phyloP scores from a whole-genome alignment of 352 stramenopile genomes.

The Aphanomyces invadans region DNA sequence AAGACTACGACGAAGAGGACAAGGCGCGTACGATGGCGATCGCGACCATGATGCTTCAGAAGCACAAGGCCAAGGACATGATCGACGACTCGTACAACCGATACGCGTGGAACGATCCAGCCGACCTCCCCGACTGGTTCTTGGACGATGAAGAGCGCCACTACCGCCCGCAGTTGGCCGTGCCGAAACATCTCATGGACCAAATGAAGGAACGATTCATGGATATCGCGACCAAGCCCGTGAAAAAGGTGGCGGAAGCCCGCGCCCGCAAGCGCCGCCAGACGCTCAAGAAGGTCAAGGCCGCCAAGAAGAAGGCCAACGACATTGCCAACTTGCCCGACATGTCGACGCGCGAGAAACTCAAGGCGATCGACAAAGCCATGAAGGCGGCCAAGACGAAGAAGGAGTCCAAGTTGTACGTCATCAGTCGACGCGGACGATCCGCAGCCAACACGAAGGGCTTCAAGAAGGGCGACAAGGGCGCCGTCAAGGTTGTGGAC shows the following conservation, averaged over 20 bases:
- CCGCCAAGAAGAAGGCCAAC: slow-evolving; percentile 96
- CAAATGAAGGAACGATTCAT: slow-evolving; percentile 98
- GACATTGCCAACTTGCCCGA: slow-evolving; percentile 93
- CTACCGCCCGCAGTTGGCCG: slow-evolving; percentile 96
- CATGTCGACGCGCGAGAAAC: slow-evolving; percentile 96
- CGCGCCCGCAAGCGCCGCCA: slow-evolving; percentile 92
- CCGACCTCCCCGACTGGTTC: slow-evolving; percentile 97
- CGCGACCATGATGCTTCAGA: slow-evolving; percentile 97
- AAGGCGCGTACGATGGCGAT: slow-evolving; percentile 94
- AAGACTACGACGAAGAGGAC: slow-evolving; percentile 97
- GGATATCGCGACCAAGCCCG: slow-evolving; percentile 93
- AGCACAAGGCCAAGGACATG: slow-evolving; percentile 95
- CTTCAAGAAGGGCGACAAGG: slow-evolving; percentile 68
- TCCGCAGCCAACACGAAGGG: slow-evolving; percentile 43
- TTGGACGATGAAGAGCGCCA: slow-evolving; percentile 93
- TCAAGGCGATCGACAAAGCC: slow-evolving; percentile 96
- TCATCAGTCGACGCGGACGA: slow-evolving; percentile 81
- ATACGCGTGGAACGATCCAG: slow-evolving; percentile 97
- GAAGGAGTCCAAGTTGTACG: slow-evolving; percentile 95
- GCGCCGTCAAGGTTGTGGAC: slow-evolving; percentile 96
- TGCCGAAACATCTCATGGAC: slow-evolving; percentile 93
- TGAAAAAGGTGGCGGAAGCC: slow-evolving; percentile 99
- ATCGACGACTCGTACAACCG: slow-evolving; percentile 99
- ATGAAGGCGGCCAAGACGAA: slow-evolving; percentile 89
- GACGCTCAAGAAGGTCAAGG: slow-evolving; percentile 91